Base-by-base conservation (phyloP, 805 yeast genomes). In the Suhomyces sp. region DNA sequence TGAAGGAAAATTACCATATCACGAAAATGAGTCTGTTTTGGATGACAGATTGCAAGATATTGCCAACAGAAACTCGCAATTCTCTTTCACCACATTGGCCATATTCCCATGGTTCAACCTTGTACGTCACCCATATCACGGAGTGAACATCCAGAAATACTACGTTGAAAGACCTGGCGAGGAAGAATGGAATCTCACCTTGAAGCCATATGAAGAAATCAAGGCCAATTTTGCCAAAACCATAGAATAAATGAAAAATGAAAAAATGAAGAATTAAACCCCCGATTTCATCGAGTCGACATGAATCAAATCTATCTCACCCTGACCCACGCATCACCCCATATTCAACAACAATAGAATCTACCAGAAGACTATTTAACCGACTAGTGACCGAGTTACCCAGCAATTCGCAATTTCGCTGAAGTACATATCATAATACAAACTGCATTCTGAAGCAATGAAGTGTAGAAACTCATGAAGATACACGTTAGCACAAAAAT, bases 71-170 rank as follows among this genome's bases (percentile, higher is more conserved):
- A 83, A 83, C 70, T 81, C 93, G 16, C 83, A 81, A 47, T 79
- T 79, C 54, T 77, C 95, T 6, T 78, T 77, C 52, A 58, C 77
- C 38, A 64, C 70, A 36, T 55, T 81, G 48, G 74, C 79, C 37
- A 54, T 83, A 42, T 58, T 86, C 50, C 95, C 95, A 16, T 81
- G 88, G 87, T 85, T 87, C 70, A 87, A 87, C 64, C 66, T 83
- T 43, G 88, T 79, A 30, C 65, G 78, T 56, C 95, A 86, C 60
- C 88, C 85, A 48, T 81, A 78, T 65, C 95, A 86, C 60, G 93
- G 91, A 17, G 79, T 84, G 40, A 83, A 81, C 52, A 66, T 82
- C 40, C 39, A 46, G 19, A 55, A 55, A 39, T 55, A 55, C 44
- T 55, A 55, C 44, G 79, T 74, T 54, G 66, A 60, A 34, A 68